These are phyloP conservation scores for Diplodia scrobiculata DNA, from an alignment of 2,329 filamentous ascomycete species.

Conservation along the genomic window DNA sequence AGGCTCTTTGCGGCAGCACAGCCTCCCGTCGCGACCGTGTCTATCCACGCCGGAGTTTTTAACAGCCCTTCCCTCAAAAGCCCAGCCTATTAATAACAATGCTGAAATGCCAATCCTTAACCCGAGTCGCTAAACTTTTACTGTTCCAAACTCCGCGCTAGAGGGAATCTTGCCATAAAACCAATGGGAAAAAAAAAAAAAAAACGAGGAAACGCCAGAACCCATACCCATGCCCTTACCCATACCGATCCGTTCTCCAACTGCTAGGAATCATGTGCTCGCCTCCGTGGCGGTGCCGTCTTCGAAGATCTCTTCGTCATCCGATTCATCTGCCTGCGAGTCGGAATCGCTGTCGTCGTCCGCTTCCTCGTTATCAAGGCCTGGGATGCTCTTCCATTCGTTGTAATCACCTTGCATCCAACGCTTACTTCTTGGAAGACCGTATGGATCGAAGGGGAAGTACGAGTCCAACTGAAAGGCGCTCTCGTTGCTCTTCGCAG, in stretches of 20 bases:
- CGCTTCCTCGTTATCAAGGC: constrained; percentile 45
- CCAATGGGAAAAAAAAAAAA: constrained; percentile 3
- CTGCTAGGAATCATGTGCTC: constrained; percentile 22
- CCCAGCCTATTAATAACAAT: constrained; percentile 11
- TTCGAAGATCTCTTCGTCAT: constrained; percentile 36
- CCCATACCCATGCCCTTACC: not conserved
- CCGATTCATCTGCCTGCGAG: constrained; percentile 33
- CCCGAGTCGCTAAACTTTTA: constrained; percentile 3
- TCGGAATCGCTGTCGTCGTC: constrained; percentile 44
- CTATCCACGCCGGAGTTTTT: not conserved
- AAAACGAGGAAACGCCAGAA: not conserved
- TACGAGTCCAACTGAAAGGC: constrained; percentile 88
- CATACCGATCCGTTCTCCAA: not conserved
- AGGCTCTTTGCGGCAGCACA: constrained; percentile 7
- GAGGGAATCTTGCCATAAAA: constrained; percentile 19
- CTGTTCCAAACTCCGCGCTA: constrained; percentile 27
- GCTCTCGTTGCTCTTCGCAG: constrained; percentile 66
- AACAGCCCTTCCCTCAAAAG: not conserved
- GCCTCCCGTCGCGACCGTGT: constrained; percentile 1
- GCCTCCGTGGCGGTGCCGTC: constrained; percentile 33
- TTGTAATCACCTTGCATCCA: constrained; percentile 71
- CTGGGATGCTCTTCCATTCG: constrained; percentile 44
- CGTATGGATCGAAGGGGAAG: constrained; percentile 97
- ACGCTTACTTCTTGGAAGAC: constrained; percentile 78
- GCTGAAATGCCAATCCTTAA: not conserved